Percentiles rank a stretch among this genome's conserved stretches.
Conservation (phyloP, 305 asterid genomes). For the Rubia balearica region DNA sequence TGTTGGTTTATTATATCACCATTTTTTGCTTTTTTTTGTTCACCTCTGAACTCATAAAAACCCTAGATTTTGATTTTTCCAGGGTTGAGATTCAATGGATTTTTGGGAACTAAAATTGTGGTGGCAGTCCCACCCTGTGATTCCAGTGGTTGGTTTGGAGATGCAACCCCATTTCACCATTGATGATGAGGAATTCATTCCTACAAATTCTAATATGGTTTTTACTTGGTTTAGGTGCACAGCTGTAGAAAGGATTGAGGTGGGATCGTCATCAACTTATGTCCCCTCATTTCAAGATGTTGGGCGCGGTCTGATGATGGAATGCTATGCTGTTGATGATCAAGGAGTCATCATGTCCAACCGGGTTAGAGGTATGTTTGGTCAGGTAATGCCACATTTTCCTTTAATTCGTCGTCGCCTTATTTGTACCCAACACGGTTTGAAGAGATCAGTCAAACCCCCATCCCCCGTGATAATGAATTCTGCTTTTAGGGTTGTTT, state of each 20-base stretch:
- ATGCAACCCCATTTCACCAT: too few relatives aligned
- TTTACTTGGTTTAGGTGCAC: constrained; percentile 1
- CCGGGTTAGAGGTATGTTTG: neutral
- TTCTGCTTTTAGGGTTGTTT: neutral
- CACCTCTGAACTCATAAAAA: too few relatives aligned
- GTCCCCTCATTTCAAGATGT: neutral
- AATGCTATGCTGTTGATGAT: neutral
- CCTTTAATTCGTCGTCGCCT: neutral
- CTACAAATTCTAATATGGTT: neutral
- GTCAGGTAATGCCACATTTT: neutral
- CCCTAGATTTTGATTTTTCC: too few relatives aligned
- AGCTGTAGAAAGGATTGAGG: neutral
- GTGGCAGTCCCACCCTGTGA: too few relatives aligned
- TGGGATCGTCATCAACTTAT: neutral
- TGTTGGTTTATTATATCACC: constrained; percentile 73
- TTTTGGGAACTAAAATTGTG: too few relatives aligned
- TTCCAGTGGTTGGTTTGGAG: too few relatives aligned
- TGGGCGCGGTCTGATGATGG: neutral
- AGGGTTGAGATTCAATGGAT: too few relatives aligned
- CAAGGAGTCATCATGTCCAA: neutral
- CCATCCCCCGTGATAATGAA: neutral
- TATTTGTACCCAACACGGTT: neutral
- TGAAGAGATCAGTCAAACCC: neutral
- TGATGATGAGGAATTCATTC: neutral
- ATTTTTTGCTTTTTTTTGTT: too few relatives aligned